phyloP scores from a whole-genome alignment of 1,284 basidiomycete species.

The Cutaneotrichosporon arboriforme region DNA sequence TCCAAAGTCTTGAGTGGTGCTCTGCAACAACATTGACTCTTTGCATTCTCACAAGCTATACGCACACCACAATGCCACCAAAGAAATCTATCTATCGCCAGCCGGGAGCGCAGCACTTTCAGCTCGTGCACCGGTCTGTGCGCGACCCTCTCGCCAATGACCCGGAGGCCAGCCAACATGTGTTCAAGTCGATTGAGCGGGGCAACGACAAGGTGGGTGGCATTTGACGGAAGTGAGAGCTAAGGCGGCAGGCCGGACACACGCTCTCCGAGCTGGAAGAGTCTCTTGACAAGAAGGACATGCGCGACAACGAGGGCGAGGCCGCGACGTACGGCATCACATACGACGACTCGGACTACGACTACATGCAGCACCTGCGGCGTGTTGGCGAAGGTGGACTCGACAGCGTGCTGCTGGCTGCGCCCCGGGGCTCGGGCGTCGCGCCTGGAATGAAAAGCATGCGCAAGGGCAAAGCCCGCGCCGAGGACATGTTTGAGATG shows the following conservation, averaged over 20 bases:
- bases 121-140: conserved; percentile 94
- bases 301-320: conserved; percentile 61
- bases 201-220: conserved; percentile 55
- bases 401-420: conserved; percentile 60
- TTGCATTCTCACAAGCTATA: background rate
- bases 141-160: conserved; percentile 91
- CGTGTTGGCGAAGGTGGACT: conserved; percentile 67
- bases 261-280: conserved; percentile 58
- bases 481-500: conserved; percentile 49
- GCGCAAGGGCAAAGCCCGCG: conserved; percentile 34
- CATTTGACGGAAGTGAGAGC: background rate
- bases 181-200: conserved; percentile 74
- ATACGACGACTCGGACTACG: conserved; percentile 96
- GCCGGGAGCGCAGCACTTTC: conserved; percentile 84
- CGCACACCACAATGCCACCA: conserved; percentile 41
- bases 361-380: conserved; percentile 97
- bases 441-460: conserved; percentile 38
- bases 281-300: conserved; percentile 27
- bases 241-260: conserved; percentile 28
- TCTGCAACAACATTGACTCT: background rate
- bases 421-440: conserved; percentile 52
- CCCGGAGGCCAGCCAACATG: conserved; percentile 78
- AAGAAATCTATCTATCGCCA: conserved; percentile 74
- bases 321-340: conserved; percentile 87
- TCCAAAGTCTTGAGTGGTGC: background rate